phyloP scores from a whole-genome alignment of 176 grass and related monocot species.

The Aegilops tauschii region DNA sequence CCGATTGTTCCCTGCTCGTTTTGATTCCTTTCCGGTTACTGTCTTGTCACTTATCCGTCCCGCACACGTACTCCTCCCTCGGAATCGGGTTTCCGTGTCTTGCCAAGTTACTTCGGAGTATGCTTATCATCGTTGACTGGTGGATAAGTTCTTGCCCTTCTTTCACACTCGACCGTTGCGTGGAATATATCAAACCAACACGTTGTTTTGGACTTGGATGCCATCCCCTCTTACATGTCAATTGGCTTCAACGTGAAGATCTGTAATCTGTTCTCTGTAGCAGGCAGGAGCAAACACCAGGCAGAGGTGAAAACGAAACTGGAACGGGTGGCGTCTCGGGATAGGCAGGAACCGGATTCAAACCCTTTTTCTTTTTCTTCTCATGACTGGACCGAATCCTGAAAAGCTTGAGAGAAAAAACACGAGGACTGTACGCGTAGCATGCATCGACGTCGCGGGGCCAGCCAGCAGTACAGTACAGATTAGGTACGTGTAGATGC shows the following conservation, averaged over 20 bases:
- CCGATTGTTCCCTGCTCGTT: not conserved
- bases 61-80: not conserved
- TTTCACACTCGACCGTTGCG: not conserved
- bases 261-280: too few species aligned
- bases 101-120: not conserved
- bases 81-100: not conserved
- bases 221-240: too few species aligned
- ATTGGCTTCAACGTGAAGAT: too few species aligned
- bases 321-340: not conserved
- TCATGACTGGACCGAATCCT: not conserved
- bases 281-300: not conserved
- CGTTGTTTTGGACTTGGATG: too few species aligned
- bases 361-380: not conserved
- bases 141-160: not conserved
- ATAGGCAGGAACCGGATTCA: not conserved
- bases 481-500: not conserved
- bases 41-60: not conserved
- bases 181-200: not conserved
- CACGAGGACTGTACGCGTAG: not conserved
- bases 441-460: not conserved
- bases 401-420: not conserved
- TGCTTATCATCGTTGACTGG: slow-evolving; percentile 17
- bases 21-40: slow-evolving; percentile 33
- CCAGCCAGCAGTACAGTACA: not conserved
- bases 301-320: not conserved